Evolutionary conservation across 169 alveolate species (phyloP).

Genomic region (Eimeria tenella): DNA sequence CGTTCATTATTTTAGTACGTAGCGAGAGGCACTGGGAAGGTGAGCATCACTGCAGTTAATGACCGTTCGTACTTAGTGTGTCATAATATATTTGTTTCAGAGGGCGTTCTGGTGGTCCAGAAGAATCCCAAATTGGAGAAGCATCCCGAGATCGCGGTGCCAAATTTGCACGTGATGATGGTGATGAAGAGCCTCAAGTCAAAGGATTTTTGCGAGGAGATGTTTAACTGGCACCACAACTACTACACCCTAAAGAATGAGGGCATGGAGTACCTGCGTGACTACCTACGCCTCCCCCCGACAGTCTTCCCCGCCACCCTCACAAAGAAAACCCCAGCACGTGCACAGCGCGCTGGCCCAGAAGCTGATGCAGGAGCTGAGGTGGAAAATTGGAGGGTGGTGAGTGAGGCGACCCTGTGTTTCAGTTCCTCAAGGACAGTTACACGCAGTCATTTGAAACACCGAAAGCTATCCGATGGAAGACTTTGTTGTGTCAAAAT

Average conservation of each 20-base stretch:
- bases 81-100: slow-evolving; percentile 23
- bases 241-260: slow-evolving; percentile 76
- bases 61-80: too few relatives aligned
- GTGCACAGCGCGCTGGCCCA: slow-evolving; percentile 53
- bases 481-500: too few relatives aligned
- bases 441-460: too few relatives aligned
- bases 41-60: too few relatives aligned
- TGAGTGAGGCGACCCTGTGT: background rate
- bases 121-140: slow-evolving; percentile 72
- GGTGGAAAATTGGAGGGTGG: slow-evolving; percentile 70
- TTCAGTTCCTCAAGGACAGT: too few relatives aligned
- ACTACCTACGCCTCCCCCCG: slow-evolving; percentile 93
- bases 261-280: slow-evolving; percentile 92
- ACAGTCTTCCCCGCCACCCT: slow-evolving; percentile 96
- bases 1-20: too few relatives aligned
- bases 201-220: slow-evolving; percentile 92
- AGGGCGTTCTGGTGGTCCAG: slow-evolving; percentile 81
- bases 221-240: slow-evolving; percentile 90
- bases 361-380: slow-evolving; percentile 57
- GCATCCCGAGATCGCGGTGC: slow-evolving; percentile 78
- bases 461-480: too few relatives aligned
- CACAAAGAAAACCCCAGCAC: slow-evolving; percentile 89
- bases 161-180: slow-evolving; percentile 94
- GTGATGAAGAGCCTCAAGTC: slow-evolving; percentile 92
- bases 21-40: too few relatives aligned